Evolutionary conservation across 139 green algal genomes (phyloP).

Genomic region (Ostreobium quekettii): DNA sequence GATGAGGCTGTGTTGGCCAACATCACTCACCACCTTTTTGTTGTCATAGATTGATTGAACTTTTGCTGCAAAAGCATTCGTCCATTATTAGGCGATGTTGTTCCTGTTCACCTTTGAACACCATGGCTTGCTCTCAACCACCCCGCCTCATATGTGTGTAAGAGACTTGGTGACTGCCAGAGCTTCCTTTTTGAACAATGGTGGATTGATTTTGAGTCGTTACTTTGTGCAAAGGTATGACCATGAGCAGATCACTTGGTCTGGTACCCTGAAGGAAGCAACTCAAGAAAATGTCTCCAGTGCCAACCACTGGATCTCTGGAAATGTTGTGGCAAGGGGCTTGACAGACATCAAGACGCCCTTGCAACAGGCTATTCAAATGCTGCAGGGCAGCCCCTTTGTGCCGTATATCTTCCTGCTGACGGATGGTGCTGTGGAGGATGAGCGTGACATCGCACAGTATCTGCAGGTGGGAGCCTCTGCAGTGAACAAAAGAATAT

Average conservation of each 20-base stretch:
- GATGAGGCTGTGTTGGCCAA: too few relatives aligned
- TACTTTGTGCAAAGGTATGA: slow-evolving; percentile 15
- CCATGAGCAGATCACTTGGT: slow-evolving; percentile 17
- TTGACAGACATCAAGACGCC: slow-evolving; percentile 49
- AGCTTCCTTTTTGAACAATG: too few relatives aligned
- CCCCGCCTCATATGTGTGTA: too few relatives aligned
- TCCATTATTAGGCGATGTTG: too few relatives aligned
- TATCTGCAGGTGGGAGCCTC: slow-evolving; percentile 8
- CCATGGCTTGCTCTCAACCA: too few relatives aligned
- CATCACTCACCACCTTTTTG: too few relatives aligned
- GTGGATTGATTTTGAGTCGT: too few relatives aligned
- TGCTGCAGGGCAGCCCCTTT: slow-evolving; percentile 9
- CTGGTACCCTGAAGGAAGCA: slow-evolving; percentile 17
- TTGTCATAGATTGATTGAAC: too few relatives aligned
- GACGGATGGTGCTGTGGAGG: slow-evolving; percentile 40
- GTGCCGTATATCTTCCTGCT: slow-evolving; percentile 58
- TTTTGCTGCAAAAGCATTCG: too few relatives aligned
- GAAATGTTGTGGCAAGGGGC: slow-evolving; percentile 28
- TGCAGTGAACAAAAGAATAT: too few relatives aligned
- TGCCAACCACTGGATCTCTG: slow-evolving; percentile 31
- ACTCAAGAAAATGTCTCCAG: slow-evolving; percentile 11
- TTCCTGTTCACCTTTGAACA: too few relatives aligned
- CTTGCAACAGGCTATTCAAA: slow-evolving; percentile 29
- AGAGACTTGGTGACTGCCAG: too few relatives aligned
- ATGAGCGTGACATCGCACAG: slow-evolving; percentile 12